Evolutionary conservation across 106 monocot species (phyloP), one percentile per base, ranked within the genome.

Genomic region (Phalaenopsis equestris): DNA sequence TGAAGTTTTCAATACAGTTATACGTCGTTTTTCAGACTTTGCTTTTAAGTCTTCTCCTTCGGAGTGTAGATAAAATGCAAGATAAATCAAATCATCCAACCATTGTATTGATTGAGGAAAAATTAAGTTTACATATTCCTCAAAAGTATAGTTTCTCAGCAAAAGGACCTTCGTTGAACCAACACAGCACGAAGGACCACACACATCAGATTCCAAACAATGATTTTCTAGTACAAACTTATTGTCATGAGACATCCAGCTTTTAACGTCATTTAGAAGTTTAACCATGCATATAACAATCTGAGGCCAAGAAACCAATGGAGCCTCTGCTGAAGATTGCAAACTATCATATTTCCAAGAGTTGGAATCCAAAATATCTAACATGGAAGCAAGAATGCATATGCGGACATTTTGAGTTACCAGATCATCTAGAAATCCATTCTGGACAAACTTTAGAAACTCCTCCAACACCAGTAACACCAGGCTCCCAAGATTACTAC

Each of bases 61-160:
- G 16, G 74, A 73, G 75, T 99, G 88, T 77, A 99, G 90, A 76
- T 91, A 95, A 79, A 75, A 86, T 23, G 76, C 88, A 79, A 93
- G 83, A 82, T 95, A 86, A 67, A 99, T 77, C 23, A 99, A 83
- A 81, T 88, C 79, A 85, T 91, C 93, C 47, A 95, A 41, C 99
- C 99, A 99, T 75, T 93, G 82, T 41, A 86, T 86, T 75, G 90
- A 90, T 41, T 70, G 72, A 30, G 94, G 86, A 81, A 95, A 95
- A 57, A 99, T 67, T n/a, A 91, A 64, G 39, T 39, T 81, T 56
- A 93, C 16, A 86, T 87, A 86, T 72, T 95, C 95, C 75, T 99
- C 93, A 70, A 56, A 74, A 72, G 85, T 77, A 78, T 86, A 88
- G 64, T 88, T 89, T 80, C 80, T 83, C 41, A 90, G 84, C 78